These are phyloP conservation scores for Aurinia saxatilis DNA, from an alignment of 345 rosid species.

Conservation along the genomic window DNA sequence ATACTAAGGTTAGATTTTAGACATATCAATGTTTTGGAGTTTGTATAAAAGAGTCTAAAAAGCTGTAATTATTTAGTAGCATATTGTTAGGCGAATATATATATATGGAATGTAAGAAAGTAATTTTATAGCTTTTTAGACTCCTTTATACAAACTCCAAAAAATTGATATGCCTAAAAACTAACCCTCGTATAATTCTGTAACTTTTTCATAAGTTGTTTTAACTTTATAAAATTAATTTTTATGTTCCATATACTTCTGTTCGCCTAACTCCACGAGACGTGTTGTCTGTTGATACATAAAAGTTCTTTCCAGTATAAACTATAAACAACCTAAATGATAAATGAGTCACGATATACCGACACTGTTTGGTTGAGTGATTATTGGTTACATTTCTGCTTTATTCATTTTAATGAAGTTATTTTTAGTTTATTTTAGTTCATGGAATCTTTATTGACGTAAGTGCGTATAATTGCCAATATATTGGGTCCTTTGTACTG, in stretches of 20 bases:
- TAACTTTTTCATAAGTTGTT: too few relatives aligned
- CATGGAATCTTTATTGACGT: constrained; percentile 20
- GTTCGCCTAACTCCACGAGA: constrained; percentile 21
- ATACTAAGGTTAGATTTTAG: too few relatives aligned
- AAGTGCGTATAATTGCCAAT: constrained; percentile 29
- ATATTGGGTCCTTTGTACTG: constrained; percentile 12
- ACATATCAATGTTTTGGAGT: too few relatives aligned
- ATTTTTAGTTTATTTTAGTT: constrained; percentile 4
- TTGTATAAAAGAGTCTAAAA: too few relatives aligned
- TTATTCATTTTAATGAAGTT: background rate
- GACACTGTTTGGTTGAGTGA: constrained; percentile 13
- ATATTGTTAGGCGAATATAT: too few relatives aligned
- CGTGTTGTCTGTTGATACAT: constrained; percentile 1
- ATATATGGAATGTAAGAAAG: too few relatives aligned
- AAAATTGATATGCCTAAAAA: too few relatives aligned
- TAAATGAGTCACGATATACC: constrained; percentile 20
- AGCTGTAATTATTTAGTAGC: too few relatives aligned
- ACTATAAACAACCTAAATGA: constrained; percentile 9
- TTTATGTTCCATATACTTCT: background rate
- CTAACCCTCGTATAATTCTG: too few relatives aligned
- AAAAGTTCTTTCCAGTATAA: constrained; percentile 2
- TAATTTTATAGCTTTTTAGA: too few relatives aligned
- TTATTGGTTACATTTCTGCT: constrained; percentile 17
- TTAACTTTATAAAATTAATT: too few relatives aligned
- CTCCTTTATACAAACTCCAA: too few relatives aligned